phyloP scores from a whole-genome alignment of 73 alveolate genomes.

The Symbiodinium natans region DNA sequence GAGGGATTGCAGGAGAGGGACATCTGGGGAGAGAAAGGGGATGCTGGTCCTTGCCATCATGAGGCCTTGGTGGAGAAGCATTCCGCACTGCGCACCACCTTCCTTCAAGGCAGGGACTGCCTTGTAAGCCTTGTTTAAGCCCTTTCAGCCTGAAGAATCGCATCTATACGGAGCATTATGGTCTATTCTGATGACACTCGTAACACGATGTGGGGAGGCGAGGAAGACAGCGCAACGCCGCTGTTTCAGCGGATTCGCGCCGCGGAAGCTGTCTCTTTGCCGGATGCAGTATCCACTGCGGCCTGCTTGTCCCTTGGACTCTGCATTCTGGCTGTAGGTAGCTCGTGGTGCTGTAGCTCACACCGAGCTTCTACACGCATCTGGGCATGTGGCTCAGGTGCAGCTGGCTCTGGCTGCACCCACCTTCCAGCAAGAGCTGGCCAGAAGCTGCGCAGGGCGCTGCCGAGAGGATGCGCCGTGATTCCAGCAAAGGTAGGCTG shows the following conservation, averaged over 20 bases:
- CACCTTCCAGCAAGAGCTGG: background rate
- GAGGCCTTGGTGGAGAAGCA: conserved; percentile 28
- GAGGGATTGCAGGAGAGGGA: too few species aligned
- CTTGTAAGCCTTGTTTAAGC: background rate
- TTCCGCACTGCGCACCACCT: conserved; percentile 33
- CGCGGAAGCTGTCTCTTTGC: background rate
- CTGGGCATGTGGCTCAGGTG: conserved; percentile 12
- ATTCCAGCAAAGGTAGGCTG: conserved; percentile 17
- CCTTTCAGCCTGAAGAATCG: background rate
- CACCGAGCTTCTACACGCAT: too few species aligned
- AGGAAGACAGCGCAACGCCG: background rate
- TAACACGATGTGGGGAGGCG: too few species aligned
- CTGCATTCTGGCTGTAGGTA: too few species aligned
- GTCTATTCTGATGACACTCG: too few species aligned
- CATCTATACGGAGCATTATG: too few species aligned
- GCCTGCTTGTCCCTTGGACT: background rate
- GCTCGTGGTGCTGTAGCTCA: too few species aligned
- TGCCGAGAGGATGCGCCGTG: conserved; percentile 29
- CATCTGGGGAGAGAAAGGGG: too few species aligned
- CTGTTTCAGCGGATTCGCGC: background rate
- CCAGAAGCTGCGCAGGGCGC: background rate
- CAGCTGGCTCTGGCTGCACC: conserved; percentile 53
- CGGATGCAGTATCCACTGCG: background rate
- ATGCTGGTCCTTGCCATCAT: too few species aligned
- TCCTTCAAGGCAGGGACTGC: conserved; percentile 29